phyloP scores from a whole-genome alignment of 148 eudicot species.

The Amaranthus palmeri region DNA sequence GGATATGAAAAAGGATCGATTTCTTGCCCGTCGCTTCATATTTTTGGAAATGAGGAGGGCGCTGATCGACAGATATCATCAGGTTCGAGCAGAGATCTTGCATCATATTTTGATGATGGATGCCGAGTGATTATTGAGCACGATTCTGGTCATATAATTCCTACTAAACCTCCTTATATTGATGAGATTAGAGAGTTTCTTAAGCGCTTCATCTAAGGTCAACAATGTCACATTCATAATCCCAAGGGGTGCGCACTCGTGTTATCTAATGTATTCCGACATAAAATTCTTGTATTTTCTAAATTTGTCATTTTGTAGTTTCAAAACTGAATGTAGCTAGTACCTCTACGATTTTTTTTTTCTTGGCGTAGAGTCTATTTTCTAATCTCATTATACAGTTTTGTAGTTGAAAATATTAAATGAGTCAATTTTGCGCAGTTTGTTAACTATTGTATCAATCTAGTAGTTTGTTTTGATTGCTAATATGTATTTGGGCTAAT shows the following conservation, averaged over 20 bases:
- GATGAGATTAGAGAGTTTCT: constrained; percentile 76
- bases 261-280: background rate
- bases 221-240: no score
- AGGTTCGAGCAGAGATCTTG: constrained; percentile 59
- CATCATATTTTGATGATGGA: constrained; percentile 65
- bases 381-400: no score
- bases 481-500: no score
- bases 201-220: constrained; percentile 43
- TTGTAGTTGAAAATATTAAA: no score
- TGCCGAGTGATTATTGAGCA: constrained; percentile 64
- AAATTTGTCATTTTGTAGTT: background rate
- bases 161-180: constrained; percentile 70
- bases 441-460: no score
- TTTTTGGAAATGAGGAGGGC: constrained; percentile 58
- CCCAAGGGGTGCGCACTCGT: no score
- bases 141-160: constrained; percentile 83
- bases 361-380: no score
- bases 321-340: background rate
- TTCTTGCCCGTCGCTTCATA: constrained; percentile 74
- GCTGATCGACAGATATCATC: constrained; percentile 74
- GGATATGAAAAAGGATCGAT: constrained; percentile 41
- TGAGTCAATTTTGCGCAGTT: no score
- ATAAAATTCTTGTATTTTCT: background rate
- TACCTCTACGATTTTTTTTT: no score
- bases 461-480: no score